Conservation (phyloP, 2,329 filamentous ascomycete genomes). For the Calycina herbarum region DNA sequence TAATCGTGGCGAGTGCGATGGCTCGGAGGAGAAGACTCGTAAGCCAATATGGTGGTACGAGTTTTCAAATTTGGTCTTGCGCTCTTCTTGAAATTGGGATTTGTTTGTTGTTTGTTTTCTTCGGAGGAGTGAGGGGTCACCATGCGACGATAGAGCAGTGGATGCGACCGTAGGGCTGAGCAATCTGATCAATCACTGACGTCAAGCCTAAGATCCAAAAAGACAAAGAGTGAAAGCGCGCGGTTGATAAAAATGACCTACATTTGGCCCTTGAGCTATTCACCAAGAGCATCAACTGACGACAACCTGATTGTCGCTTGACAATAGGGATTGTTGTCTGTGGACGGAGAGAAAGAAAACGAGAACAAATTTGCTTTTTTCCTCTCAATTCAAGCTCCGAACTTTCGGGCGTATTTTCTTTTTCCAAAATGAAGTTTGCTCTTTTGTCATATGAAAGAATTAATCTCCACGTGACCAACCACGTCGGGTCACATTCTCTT, state of each 20-base stretch:
- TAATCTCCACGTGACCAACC: not conserved
- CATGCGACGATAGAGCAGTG: not conserved
- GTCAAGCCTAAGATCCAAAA: not conserved
- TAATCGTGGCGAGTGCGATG: not conserved
- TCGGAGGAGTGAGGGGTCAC: not conserved
- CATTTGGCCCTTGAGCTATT: not conserved
- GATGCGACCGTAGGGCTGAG: slow-evolving; percentile 12
- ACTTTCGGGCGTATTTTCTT: too few species aligned
- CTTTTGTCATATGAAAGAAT: not conserved
- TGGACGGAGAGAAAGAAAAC: too few species aligned
- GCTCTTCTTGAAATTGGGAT: not conserved
- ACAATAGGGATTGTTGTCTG: too few species aligned
- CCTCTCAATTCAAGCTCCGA: too few species aligned
- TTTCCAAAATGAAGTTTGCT: not conserved
- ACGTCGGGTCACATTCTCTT: not conserved
- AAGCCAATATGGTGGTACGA: not conserved
- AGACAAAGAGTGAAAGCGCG: not conserved
- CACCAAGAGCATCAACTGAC: not conserved
- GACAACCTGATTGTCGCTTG: too few species aligned
- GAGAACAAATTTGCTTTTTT: too few species aligned
- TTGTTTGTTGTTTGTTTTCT: not conserved
- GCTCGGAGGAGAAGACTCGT: not conserved
- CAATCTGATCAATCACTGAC: slow-evolving; percentile 9
- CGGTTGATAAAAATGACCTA: not conserved
- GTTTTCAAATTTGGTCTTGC: too few species aligned